Percentiles rank a stretch among this genome's conserved stretches.
Conservation (phyloP, 1,284 basidiomycete species). For the Tylopilus sp. region DNA sequence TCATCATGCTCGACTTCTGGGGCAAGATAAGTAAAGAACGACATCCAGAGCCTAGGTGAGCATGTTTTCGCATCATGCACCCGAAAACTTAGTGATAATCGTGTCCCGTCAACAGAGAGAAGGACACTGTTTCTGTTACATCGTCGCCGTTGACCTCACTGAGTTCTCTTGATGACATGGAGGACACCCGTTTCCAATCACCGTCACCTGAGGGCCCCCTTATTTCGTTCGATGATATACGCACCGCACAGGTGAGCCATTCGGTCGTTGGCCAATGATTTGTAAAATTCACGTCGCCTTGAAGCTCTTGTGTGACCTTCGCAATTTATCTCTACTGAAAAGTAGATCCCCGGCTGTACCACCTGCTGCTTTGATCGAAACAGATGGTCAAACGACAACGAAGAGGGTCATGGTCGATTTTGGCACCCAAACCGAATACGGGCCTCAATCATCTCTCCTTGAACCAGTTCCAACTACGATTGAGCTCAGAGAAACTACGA, state of each 20-base stretch:
- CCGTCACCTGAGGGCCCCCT: conserved; percentile 20
- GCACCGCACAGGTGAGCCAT: conserved; percentile 36
- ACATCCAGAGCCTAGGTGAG: conserved; percentile 42
- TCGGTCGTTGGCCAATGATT: neutral
- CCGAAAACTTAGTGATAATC: neutral
- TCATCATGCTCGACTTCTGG: conserved; percentile 96
- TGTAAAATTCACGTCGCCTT: conserved; percentile 12
- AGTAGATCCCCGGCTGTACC: conserved; percentile 1
- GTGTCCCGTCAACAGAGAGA: conserved; percentile 33
- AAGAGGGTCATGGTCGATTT: conserved; percentile 20
- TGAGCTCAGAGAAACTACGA: conserved; percentile 20
- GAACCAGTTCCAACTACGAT: conserved; percentile 9
- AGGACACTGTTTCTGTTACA: conserved; percentile 43
- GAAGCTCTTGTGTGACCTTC: conserved; percentile 33
- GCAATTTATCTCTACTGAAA: conserved; percentile 9
- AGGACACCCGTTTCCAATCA: conserved; percentile 34
- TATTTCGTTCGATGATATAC: conserved; percentile 40
- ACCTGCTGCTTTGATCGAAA: neutral
- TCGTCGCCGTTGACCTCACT: conserved; percentile 74
- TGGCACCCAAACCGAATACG: conserved; percentile 29
- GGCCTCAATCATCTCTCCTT: conserved; percentile 8
- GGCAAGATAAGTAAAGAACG: conserved; percentile 62
- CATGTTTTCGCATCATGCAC: conserved; percentile 2
- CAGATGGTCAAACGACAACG: neutral
- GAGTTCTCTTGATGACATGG: conserved; percentile 63